These are phyloP conservation scores for Chlamydomonas sp. DNA, from an alignment of 139 green algal species.

Conservation along the genomic window DNA sequence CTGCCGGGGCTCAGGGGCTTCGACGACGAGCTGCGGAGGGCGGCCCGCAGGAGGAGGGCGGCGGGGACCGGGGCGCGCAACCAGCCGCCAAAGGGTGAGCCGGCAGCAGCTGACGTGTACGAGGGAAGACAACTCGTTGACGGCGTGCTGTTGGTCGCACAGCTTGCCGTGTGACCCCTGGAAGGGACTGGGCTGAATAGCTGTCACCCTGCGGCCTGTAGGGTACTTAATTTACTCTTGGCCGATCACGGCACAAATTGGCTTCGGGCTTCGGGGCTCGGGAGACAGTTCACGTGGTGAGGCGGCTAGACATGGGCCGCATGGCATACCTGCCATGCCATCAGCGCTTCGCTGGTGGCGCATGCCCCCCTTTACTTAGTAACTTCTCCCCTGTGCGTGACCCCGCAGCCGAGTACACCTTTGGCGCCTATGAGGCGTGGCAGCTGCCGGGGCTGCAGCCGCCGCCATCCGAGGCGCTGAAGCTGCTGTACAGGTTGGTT, in stretches of 20 bases:
- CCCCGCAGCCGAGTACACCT: conserved; percentile 33
- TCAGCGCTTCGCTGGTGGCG: too few species aligned
- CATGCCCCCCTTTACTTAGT: too few species aligned
- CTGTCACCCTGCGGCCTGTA: not conserved
- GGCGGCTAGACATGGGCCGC: too few species aligned
- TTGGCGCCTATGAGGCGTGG: conserved; percentile 38
- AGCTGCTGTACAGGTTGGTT: conserved; percentile 72
- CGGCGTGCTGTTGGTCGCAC: too few species aligned
- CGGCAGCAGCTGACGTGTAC: too few species aligned
- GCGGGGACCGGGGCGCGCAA: not conserved
- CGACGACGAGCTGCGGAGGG: conserved; percentile 68
- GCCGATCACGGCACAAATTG: not conserved
- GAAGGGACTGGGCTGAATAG: too few species aligned
- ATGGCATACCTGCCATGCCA: too few species aligned
- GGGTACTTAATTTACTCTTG: not conserved
- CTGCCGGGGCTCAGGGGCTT: conserved; percentile 55
- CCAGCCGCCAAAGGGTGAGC: conserved; percentile 1
- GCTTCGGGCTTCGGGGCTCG: too few species aligned
- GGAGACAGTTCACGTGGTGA: too few species aligned
- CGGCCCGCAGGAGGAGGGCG: conserved; percentile 27
- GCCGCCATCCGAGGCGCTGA: conserved; percentile 55
- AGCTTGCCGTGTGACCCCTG: too few species aligned
- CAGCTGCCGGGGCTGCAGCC: conserved; percentile 33
- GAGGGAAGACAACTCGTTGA: too few species aligned
- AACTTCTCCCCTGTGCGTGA: too few species aligned